These are phyloP conservation scores for Aspergillus ochraceus DNA, from an alignment of 2,329 filamentous ascomycete genomes.

Conservation along the genomic window DNA sequence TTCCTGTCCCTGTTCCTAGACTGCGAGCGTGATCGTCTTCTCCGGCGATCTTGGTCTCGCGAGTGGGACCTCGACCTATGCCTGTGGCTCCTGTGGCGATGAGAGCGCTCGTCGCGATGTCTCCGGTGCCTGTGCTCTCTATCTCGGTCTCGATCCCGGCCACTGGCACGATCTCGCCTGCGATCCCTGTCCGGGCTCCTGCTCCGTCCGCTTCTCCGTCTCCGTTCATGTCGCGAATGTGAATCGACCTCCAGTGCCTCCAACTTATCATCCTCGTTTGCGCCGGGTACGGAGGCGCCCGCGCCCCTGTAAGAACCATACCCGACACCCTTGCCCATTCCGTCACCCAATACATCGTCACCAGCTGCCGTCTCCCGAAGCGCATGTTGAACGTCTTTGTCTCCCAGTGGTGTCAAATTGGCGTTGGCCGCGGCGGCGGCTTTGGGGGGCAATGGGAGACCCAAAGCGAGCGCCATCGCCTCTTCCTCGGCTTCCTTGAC, in stretches of 20 bases:
- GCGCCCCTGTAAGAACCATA: constrained; percentile 31
- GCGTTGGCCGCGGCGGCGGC: constrained; percentile 63
- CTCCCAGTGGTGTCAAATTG: constrained; percentile 61
- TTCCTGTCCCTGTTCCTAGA: constrained; percentile 31
- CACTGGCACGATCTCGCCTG: constrained; percentile 27
- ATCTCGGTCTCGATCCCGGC: constrained; percentile 18
- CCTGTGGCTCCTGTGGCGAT: constrained; percentile 33
- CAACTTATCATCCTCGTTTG: constrained; percentile 26
- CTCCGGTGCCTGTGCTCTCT: constrained; percentile 50
- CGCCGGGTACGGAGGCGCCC: constrained; percentile 33
- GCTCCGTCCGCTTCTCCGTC: constrained; percentile 33
- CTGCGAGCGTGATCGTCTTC: constrained; percentile 28
- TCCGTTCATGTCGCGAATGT: constrained; percentile 22
- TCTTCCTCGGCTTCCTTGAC: constrained; percentile 94
- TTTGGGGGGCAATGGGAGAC: constrained; percentile 67
- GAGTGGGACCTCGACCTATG: constrained; percentile 32
- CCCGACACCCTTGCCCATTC: constrained; percentile 33
- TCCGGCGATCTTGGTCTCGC: constrained; percentile 25
- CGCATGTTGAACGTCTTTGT: constrained; percentile 58
- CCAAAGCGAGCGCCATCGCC: constrained; percentile 79
- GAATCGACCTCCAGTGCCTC: constrained; percentile 25
- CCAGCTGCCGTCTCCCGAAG: constrained; percentile 44
- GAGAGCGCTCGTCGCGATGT: constrained; percentile 31
- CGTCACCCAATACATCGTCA: constrained; percentile 24
- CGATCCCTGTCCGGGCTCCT: constrained; percentile 34